phyloP scores from a whole-genome alignment of 345 rosid species.

The Arabis alpina region DNA sequence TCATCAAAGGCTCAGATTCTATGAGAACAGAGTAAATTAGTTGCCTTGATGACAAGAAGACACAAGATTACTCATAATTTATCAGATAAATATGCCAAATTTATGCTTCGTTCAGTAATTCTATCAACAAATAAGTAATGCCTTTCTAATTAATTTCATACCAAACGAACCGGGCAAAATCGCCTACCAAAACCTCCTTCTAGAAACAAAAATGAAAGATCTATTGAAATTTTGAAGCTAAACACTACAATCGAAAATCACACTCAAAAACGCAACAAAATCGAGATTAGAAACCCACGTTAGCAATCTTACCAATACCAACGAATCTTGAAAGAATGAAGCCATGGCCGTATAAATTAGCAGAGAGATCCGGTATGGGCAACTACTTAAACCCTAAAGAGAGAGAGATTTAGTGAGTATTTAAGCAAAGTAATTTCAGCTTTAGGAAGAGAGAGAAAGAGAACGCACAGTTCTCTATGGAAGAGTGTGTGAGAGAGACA shows the following conservation, averaged over 20 bases:
- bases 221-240: not conserved
- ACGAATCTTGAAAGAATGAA: constrained; percentile 34
- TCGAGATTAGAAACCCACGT: constrained; percentile 10
- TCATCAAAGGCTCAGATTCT: not conserved
- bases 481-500: constrained; percentile 11
- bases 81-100: not conserved
- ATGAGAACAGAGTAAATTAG: too few species aligned
- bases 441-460: constrained; percentile 22
- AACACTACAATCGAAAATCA: not conserved
- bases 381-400: constrained; percentile 38
- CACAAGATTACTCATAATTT: not conserved
- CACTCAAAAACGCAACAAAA: constrained; percentile 1
- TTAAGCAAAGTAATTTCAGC: constrained; percentile 9
- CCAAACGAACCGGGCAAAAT: constrained; percentile 10
- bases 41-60: too few species aligned
- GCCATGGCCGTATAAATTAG: constrained; percentile 22
- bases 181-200: not conserved
- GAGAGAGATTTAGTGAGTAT: constrained; percentile 19
- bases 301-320: constrained; percentile 20
- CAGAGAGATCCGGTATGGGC: constrained; percentile 8
- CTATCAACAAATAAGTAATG: not conserved
- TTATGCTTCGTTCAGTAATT: not conserved
- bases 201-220: not conserved
- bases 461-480: constrained; percentile 31
- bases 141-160: not conserved